Conservation (phyloP, 148 eudicot genomes). For the Chenopodium berlandieri region DNA sequence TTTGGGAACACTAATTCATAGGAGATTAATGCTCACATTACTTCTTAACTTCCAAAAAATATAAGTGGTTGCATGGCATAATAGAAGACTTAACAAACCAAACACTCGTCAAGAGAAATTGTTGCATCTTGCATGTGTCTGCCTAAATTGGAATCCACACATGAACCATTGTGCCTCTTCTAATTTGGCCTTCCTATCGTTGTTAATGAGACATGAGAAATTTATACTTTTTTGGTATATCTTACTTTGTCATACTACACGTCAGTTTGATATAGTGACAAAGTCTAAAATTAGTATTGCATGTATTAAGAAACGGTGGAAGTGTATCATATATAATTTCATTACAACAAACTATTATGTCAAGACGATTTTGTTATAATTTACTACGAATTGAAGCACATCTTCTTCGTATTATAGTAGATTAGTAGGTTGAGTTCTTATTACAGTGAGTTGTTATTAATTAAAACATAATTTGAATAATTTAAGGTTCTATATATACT, state of each 20-base stretch:
- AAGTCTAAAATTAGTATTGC: no score
- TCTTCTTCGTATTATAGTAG: no score
- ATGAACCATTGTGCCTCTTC: not conserved
- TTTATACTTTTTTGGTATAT: no score
- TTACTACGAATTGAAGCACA: no score
- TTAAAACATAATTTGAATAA: no score
- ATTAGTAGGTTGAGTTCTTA: no score
- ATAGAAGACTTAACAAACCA: not conserved
- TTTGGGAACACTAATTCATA: not conserved
- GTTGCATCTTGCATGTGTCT: not conserved
- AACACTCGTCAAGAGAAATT: slow-evolving; percentile 15
- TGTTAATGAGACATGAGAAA: not conserved
- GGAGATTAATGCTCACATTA: not conserved
- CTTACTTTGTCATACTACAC: not conserved
- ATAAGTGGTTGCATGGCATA: not conserved
- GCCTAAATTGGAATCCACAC: not conserved
- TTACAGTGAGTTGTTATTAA: no score
- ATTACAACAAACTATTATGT: no score
- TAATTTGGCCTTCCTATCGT: not conserved
- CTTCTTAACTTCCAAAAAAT: not conserved
- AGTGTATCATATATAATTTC: no score
- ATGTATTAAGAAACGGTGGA: no score
- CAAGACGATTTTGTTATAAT: no score
- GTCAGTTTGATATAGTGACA: not conserved
- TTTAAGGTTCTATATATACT: no score